A percentile compares a stretch with the other conserved stretches of the same genome.
phyloP scores from a whole-genome alignment of 352 stramenopile genomes.

The Globisporangium heterothallicum region DNA sequence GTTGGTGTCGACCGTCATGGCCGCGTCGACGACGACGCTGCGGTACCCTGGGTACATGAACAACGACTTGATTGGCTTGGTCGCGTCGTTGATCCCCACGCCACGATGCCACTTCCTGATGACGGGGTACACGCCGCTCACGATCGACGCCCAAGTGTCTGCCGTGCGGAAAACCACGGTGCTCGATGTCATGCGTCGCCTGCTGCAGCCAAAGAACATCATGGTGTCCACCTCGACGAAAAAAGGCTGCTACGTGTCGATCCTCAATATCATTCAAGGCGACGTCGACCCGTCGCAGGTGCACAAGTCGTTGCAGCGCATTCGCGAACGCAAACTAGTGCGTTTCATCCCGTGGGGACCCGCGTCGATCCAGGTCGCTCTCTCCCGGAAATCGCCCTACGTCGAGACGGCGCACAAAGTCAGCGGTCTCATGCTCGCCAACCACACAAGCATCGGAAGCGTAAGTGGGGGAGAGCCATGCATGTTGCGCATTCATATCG shows the following conservation, averaged over 20 bases:
- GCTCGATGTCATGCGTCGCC: slow-evolving; percentile 97
- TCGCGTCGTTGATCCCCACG: slow-evolving; percentile 97
- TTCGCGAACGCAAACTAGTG: slow-evolving; percentile 95
- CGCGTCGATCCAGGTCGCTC: slow-evolving; percentile 97
- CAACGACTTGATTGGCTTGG: slow-evolving; percentile 98
- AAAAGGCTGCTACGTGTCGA: slow-evolving; percentile 98
- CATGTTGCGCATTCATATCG: not conserved
- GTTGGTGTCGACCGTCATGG: slow-evolving; percentile 99
- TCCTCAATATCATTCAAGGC: slow-evolving; percentile 99
- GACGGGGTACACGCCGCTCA: slow-evolving; percentile 99
- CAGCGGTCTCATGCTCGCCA: slow-evolving; percentile 97
- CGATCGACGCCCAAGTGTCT: slow-evolving; percentile 87
- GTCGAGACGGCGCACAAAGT: slow-evolving; percentile 96
- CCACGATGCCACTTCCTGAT: slow-evolving; percentile 99
- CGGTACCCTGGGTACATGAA: slow-evolving; percentile 99
- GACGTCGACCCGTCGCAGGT: slow-evolving; percentile 98
- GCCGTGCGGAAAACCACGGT: slow-evolving; percentile 98
- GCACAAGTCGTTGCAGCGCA: slow-evolving; percentile 98
- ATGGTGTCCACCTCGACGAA: slow-evolving; percentile 98
- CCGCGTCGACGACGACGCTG: slow-evolving; percentile 96
- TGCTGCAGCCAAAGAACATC: slow-evolving; percentile 97
- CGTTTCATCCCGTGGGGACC: slow-evolving; percentile 99
- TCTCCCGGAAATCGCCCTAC: slow-evolving; percentile 97
- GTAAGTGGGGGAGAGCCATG: slow-evolving; percentile 39
- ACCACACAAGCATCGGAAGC: slow-evolving; percentile 96